Percentiles rank a stretch among this genome's conserved stretches.
These are phyloP conservation scores for Ophiostoma australiae DNA, from an alignment of 2,329 filamentous ascomycete species.

Conservation along the genomic window DNA sequence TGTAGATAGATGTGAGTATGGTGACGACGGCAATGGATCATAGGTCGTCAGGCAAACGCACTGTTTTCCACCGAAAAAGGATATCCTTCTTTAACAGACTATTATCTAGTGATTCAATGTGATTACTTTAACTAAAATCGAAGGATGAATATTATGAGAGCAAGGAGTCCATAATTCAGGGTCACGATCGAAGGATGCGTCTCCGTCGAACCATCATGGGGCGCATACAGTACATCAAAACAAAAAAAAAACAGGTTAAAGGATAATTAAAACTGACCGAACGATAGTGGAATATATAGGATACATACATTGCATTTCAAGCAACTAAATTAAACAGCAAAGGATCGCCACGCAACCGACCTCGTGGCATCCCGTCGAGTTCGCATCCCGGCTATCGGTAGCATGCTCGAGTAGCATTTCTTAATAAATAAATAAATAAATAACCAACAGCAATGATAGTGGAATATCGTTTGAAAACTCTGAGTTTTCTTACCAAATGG, in stretches of 20 bases:
- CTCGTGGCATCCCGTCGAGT: background rate
- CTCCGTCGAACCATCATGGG: background rate
- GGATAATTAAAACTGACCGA: background rate
- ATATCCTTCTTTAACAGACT: background rate
- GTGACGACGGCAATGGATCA: background rate
- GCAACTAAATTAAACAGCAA: background rate
- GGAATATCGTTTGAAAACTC: background rate
- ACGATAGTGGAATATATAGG: too few relatives aligned
- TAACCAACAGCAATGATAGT: too few relatives aligned
- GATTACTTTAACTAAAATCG: too few relatives aligned
- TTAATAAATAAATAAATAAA: background rate
- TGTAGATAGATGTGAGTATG: background rate
- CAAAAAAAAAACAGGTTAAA: background rate
- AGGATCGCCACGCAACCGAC: background rate
- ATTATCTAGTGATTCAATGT: background rate
- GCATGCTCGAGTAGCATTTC: background rate
- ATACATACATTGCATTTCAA: too few relatives aligned
- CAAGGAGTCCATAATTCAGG: background rate
- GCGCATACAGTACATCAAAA: background rate
- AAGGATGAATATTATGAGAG: background rate
- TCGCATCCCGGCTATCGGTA: constrained; percentile 1
- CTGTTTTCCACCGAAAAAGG: background rate
- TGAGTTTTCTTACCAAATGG: background rate
- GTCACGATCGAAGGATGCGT: background rate
- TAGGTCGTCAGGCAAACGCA: background rate